These are phyloP conservation scores for Thraustochytrium striatum DNA, from an alignment of 352 stramenopile species.

Conservation along the genomic window DNA sequence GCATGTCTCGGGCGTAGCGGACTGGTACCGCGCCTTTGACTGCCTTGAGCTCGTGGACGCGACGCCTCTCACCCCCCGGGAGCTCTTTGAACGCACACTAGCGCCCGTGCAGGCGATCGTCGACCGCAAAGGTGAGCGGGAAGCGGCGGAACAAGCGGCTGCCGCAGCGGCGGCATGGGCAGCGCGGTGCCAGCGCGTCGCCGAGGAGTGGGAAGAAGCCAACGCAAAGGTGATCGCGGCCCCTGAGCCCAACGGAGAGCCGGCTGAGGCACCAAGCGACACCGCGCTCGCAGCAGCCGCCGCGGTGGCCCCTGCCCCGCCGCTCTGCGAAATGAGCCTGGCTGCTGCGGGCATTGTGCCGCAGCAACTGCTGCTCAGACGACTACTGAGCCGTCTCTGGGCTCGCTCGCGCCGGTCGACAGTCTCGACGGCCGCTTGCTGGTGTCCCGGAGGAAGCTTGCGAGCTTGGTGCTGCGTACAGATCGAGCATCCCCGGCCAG, in stretches of 20 bases:
- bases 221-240: neutral
- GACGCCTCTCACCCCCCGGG: neutral
- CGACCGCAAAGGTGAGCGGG: neutral
- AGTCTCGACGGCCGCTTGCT: too few relatives aligned
- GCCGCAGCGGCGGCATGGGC: neutral
- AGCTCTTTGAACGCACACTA: neutral
- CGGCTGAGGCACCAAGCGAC: too few relatives aligned
- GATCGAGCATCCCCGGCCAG: neutral
- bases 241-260: neutral
- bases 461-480: neutral
- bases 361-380: too few relatives aligned
- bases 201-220: neutral
- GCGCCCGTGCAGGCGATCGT: neutral
- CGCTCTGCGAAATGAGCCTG: too few relatives aligned
- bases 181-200: neutral
- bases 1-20: neutral
- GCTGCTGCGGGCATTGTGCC: too few relatives aligned
- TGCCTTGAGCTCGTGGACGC: neutral
- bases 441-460: neutral
- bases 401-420: too few relatives aligned
- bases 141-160: neutral
- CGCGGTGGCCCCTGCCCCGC: too few relatives aligned
- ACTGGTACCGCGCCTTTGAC: constrained; percentile 21
- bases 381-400: too few relatives aligned
- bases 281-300: too few relatives aligned